Evolutionary conservation across 2,329 filamentous ascomycete genomes (phyloP), one percentile per base, ranked within the genome.

Genomic region (Amphichorda felina): DNA sequence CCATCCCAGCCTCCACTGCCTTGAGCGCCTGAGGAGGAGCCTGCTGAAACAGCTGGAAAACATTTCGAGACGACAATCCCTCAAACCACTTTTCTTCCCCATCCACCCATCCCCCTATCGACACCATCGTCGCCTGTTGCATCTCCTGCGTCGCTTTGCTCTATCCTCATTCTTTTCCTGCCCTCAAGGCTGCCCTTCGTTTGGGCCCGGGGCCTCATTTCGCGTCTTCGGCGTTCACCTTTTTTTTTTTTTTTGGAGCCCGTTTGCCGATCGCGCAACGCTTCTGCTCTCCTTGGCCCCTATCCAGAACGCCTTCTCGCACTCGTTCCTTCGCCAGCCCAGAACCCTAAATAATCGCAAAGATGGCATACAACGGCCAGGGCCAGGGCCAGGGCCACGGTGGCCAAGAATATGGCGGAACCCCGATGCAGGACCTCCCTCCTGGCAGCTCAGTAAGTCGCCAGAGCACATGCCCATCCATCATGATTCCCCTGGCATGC

Each of bases 391-490:
- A 63, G 45, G 65, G 66, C 42, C 65, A 72, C 44, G 71, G n/a
- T n/a, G n/a, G 71, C 38, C 79, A 76, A 45, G 65, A 74, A 38
- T 70, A 50, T 36, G 45, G 45, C 35, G 55, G 74, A 47, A 78
- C 84, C 54, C 70, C 67, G 40, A 58, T 84, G 50, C 75, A 82
- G 51, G 79, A 85, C 51, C 64, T 84, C 24, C 71, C 74, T 41
- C 55, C 68, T 40, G 69, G 69, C 40, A 66, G 64, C 50, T 67
- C 64, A 52, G 80, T 83, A 67, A 64, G 76, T 63, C 45, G 35
- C 27, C 34, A 22, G 36, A 24, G 10, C 21, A 24, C n/a, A n/a
- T n/a, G n/a, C n/a, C n/a, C 15, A 11, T 10, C 11, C 9, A 27
- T 10, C 26, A 27, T 27, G 5, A 11, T 8, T 8, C 8, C 24